Percentiles rank a stretch among this genome's conserved stretches.
Evolutionary conservation across 2,329 filamentous ascomycete genomes (phyloP).

Genomic region (Blastomyces silverae): DNA sequence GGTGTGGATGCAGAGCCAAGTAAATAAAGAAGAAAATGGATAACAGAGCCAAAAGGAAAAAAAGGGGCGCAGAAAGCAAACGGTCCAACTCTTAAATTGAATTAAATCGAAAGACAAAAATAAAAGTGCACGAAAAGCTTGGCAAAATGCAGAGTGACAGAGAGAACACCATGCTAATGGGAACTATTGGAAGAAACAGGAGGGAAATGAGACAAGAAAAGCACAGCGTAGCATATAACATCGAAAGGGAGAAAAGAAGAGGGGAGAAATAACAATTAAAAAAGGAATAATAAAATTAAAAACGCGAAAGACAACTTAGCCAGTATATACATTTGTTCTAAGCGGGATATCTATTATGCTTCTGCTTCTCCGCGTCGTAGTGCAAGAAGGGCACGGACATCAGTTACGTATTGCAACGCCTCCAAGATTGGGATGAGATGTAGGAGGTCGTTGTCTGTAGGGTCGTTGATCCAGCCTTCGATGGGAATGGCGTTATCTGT

Average conservation of each 20-base stretch:
- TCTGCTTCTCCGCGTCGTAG: constrained; percentile 71
- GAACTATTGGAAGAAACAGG: background rate
- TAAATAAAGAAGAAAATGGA: background rate
- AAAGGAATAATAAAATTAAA: constrained; percentile 5
- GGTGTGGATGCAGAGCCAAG: background rate
- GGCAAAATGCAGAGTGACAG: background rate
- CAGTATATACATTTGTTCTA: constrained; percentile 8
- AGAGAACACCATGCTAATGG: constrained; percentile 6
- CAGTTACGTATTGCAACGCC: constrained; percentile 91
- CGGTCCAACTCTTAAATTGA: background rate
- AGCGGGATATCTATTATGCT: constrained; percentile 22
- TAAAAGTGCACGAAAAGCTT: background rate
- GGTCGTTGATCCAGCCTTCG: constrained; percentile 98
- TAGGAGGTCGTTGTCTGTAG: constrained; percentile 89
- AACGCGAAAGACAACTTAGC: background rate
- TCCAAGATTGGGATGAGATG: constrained; percentile 89
- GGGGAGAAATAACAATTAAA: constrained; percentile 5
- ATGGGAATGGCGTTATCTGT: constrained; percentile 97
- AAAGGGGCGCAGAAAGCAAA: background rate
- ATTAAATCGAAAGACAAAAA: constrained; percentile 2
- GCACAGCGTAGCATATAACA: background rate
- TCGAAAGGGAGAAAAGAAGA: background rate
- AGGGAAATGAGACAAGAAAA: background rate
- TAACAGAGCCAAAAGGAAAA: background rate
- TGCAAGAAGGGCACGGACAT: constrained; percentile 84